Base-by-base conservation (phyloP, 352 stramenopile genomes). In the Phytophthora crassamura region DNA sequence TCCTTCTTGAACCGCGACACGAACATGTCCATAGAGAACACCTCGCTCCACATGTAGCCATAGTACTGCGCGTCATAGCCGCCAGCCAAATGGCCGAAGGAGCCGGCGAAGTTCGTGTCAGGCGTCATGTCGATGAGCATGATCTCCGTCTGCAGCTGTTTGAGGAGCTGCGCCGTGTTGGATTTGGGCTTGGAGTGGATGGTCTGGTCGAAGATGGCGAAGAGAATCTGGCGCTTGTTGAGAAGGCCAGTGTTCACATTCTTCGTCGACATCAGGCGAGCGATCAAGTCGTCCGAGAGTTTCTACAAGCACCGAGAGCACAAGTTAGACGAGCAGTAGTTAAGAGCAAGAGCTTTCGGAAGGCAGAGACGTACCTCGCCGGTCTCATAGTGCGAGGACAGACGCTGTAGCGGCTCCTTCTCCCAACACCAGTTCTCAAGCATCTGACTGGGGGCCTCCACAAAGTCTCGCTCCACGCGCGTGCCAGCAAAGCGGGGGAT, bases 381-480 rank as follows among this genome's bases (percentile, higher is more conserved):
- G 8, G 88, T 94, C 51, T 82, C 38, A 50, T 95, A 90, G 76
- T 97, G 89, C 50, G 89, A 91, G 25, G 89, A 93, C 18, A 97
- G 71, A 59, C 89, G 87, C 58, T 93, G 76, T 38, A 97, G 62
- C 22, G 88, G 80, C 55, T 82, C 78, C 70, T 93, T 91, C 69
- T 96, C 82, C 89, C 91, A 97, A 63, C 79, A 92, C 89, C 89
- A 97, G 74, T 97, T 96, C 63, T 97, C 91, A 15, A 97, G 81
- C 87, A 97, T 96, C 65, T 97, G 91, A 57, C 78, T 93, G 35
- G 91, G 91, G n/a, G 91, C 89, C 72, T 97, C 89, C 18, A 97
- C 88, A 45, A 97, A 97, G 62, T 97, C 90, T 41, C 84, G 80
- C 72, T 93, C 85, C 28, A 94, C 81, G 45, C 88, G 75, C 47